Percentiles rank a stretch among this genome's conserved stretches.
These are phyloP conservation scores for Cystobasidiaceae sp. DNA, from an alignment of 1,284 basidiomycete species.

Conservation along the genomic window DNA sequence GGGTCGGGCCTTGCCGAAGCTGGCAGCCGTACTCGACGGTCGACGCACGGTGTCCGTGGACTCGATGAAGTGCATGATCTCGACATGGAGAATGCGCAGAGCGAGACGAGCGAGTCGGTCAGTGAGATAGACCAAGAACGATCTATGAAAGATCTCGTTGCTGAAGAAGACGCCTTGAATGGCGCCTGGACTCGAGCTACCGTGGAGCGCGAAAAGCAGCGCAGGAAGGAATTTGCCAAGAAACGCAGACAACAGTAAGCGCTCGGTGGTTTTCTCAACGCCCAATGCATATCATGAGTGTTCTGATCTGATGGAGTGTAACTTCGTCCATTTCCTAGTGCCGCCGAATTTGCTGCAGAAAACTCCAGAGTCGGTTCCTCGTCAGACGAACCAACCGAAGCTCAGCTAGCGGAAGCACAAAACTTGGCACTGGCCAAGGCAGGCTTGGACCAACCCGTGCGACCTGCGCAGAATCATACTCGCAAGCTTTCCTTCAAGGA, in stretches of 20 bases:
- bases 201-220: constrained; percentile 10
- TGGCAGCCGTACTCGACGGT: not conserved
- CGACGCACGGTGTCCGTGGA: not conserved
- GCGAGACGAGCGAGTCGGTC: not conserved
- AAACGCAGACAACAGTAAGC: constrained; percentile 16
- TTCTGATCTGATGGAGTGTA: no score
- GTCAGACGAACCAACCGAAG: not conserved
- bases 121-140: constrained; percentile 18
- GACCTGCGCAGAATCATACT: not conserved
- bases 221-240: constrained; percentile 20
- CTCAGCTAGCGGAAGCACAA: constrained; percentile 7
- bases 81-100: not conserved
- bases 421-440: not conserved
- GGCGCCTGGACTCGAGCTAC: constrained; percentile 7
- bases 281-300: no score
- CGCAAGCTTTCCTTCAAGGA: constrained; percentile 29
- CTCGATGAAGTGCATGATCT: not conserved
- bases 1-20: not conserved
- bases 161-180: constrained; percentile 13
- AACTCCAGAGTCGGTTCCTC: no score
- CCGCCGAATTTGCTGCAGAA: not conserved
- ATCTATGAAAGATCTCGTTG: constrained; percentile 6
- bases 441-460: not conserved
- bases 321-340: no score
- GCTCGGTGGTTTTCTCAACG: not conserved